These are phyloP conservation scores for Triangularia verruculosa DNA, from an alignment of 2,329 filamentous ascomycete species.

Conservation along the genomic window DNA sequence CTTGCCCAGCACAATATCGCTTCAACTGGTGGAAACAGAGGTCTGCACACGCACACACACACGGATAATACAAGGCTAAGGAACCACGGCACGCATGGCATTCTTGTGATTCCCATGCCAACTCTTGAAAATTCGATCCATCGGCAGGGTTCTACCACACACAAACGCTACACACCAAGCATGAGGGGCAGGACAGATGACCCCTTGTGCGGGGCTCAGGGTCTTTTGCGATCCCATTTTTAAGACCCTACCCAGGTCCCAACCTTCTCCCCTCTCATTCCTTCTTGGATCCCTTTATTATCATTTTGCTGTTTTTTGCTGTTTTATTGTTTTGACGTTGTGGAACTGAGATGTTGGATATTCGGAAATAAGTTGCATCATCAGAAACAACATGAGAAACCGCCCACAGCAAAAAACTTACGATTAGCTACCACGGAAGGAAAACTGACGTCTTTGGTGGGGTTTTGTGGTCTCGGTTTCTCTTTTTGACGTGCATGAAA, in stretches of 20 bases:
- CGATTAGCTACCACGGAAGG: background rate
- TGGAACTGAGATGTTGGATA: background rate
- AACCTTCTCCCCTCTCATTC: background rate
- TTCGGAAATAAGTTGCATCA: background rate
- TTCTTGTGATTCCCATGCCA: no score
- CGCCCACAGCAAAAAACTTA: background rate
- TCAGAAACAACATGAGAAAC: background rate
- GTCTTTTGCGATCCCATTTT: background rate
- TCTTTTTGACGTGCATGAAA: background rate
- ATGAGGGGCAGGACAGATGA: background rate
- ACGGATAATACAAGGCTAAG: background rate
- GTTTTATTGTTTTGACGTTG: background rate
- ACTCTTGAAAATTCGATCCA: slow-evolving; percentile 28
- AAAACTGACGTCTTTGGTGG: no score
- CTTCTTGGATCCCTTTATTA: background rate
- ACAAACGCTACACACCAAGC: no score
- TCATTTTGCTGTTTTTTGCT: background rate
- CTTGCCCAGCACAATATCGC: background rate
- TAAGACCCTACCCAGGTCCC: background rate
- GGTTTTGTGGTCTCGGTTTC: background rate
- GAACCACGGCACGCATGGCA: no score
- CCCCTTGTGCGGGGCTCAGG: slow-evolving; percentile 15
- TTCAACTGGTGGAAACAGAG: background rate
- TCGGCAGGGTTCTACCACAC: background rate
- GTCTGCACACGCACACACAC: background rate